These are phyloP conservation scores for Paecilomyces niveus DNA, from an alignment of 2,329 filamentous ascomycete species.

Conservation along the genomic window DNA sequence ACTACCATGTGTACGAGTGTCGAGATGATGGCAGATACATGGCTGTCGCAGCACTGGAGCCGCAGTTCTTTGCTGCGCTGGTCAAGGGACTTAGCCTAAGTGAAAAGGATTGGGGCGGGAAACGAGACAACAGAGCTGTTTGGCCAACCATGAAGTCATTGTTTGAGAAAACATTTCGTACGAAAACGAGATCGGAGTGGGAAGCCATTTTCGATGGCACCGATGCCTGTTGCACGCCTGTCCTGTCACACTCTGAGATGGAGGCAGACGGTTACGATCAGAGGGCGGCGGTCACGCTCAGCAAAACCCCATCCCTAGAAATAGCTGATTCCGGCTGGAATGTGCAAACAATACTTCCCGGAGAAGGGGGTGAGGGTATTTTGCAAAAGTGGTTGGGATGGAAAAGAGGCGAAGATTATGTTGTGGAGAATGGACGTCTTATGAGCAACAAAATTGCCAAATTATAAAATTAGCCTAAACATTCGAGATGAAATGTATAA, in stretches of 20 bases:
- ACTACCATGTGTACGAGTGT: slow-evolving; percentile 69
- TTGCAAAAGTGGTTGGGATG: too few relatives aligned
- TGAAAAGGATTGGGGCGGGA: slow-evolving; percentile 25
- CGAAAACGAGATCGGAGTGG: slow-evolving; percentile 66
- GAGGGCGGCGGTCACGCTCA: slow-evolving; percentile 40
- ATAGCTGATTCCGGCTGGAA: too few relatives aligned
- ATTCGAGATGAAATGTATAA: too few relatives aligned
- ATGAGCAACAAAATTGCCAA: too few relatives aligned
- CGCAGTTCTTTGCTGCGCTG: slow-evolving; percentile 65
- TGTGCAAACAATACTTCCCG: too few relatives aligned
- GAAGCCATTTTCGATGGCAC: slow-evolving; percentile 74
- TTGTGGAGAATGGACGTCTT: too few relatives aligned
- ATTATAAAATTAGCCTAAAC: too few relatives aligned
- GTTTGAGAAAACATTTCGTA: slow-evolving; percentile 56
- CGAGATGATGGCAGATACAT: slow-evolving; percentile 62
- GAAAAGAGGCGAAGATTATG: too few relatives aligned
- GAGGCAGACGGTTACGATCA: slow-evolving; percentile 44
- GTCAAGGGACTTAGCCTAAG: slow-evolving; percentile 57
- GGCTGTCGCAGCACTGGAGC: slow-evolving; percentile 80
- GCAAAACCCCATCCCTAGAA: slow-evolving; percentile 51
- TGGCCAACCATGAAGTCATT: slow-evolving; percentile 59
- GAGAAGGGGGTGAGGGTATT: too few relatives aligned
- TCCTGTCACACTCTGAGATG: slow-evolving; percentile 64
- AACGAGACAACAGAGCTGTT: too few relatives aligned
- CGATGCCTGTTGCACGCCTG: slow-evolving; percentile 82